Evolutionary conservation across 495 filamentous ascomycete species (phyloP).

Genomic region (Cladorrhinum samala): DNA sequence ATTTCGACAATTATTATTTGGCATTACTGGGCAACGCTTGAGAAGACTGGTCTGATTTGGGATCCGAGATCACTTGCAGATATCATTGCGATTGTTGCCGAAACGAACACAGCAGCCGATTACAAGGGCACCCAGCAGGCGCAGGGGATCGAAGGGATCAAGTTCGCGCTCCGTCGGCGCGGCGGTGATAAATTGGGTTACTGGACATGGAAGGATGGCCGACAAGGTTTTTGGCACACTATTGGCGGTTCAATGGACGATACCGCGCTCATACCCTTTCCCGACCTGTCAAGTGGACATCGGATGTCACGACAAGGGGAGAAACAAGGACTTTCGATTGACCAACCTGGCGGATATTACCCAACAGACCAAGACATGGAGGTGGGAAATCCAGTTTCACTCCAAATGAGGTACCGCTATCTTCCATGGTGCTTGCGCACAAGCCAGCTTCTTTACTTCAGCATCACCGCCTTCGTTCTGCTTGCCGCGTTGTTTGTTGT

Average conservation of each 20-base stretch:
- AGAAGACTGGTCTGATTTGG: conserved; percentile 74
- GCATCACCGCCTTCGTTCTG: conserved; percentile 55
- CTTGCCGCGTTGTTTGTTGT: conserved; percentile 68
- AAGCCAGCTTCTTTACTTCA: conserved; percentile 56
- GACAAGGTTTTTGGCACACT: conserved; percentile 37
- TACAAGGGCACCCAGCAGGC: conserved; percentile 52
- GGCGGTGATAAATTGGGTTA: conserved; percentile 69
- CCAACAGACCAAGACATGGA: conserved; percentile 18
- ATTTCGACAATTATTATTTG: conserved; percentile 51
- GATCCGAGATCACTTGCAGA: conserved; percentile 77
- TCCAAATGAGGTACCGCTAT: conserved; percentile 54
- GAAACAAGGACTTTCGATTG: conserved; percentile 1
- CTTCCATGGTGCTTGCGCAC: conserved; percentile 73
- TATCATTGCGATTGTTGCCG: conserved; percentile 64
- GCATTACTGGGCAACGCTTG: conserved; percentile 40
- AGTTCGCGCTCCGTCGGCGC: conserved; percentile 38
- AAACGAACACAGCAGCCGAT: conserved; percentile 68
- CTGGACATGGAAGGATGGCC: conserved; percentile 58
- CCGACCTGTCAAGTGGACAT: conserved; percentile 23
- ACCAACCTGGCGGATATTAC: conserved; percentile 33
- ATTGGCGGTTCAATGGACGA: conserved; percentile 35
- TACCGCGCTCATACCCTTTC: conserved; percentile 15
- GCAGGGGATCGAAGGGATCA: conserved; percentile 47
- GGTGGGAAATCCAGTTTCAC: conserved; percentile 37
- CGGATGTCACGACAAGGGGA: conserved; percentile 38